These are phyloP conservation scores for Ceratocystis eucalypticola DNA, from an alignment of 2,329 filamentous ascomycete genomes.

Conservation along the genomic window DNA sequence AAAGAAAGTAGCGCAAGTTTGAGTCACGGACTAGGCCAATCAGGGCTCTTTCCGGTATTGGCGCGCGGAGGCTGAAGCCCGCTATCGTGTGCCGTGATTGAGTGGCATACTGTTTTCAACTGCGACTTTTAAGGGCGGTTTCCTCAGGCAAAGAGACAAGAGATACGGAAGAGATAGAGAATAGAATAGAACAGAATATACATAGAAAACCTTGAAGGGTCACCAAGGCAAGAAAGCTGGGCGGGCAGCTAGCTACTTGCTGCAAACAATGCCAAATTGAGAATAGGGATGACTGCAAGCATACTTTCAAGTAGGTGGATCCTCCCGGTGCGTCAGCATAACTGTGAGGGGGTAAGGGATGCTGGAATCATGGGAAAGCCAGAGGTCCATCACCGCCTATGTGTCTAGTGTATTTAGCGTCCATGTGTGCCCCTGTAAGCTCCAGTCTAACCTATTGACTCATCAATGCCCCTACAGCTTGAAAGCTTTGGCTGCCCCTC, in stretches of 20 bases:
- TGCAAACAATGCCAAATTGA: neutral
- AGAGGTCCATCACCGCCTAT: neutral
- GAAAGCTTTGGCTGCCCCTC: neutral
- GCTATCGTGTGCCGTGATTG: neutral
- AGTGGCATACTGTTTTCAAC: neutral
- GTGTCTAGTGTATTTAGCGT: neutral
- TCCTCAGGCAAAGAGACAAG: too few relatives aligned
- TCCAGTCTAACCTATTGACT: neutral
- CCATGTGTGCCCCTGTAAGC: neutral
- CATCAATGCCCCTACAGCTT: neutral
- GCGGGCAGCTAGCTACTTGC: too few relatives aligned
- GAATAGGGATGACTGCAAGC: neutral
- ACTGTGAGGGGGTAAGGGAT: neutral
- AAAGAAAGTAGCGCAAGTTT: neutral
- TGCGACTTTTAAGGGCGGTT: neutral
- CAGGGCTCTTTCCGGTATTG: neutral
- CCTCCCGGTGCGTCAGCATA: neutral
- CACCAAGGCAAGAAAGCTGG: too few relatives aligned
- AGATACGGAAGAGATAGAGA: neutral
- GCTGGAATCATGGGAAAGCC: neutral
- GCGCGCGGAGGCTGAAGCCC: slow-evolving; percentile 13
- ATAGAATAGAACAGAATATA: neutral
- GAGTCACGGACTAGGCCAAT: neutral
- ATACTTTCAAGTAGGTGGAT: neutral
- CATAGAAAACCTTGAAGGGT: too few relatives aligned